Evolutionary conservation across 1,284 basidiomycete species (phyloP).

Genomic region (Melampsora larici-populina): DNA sequence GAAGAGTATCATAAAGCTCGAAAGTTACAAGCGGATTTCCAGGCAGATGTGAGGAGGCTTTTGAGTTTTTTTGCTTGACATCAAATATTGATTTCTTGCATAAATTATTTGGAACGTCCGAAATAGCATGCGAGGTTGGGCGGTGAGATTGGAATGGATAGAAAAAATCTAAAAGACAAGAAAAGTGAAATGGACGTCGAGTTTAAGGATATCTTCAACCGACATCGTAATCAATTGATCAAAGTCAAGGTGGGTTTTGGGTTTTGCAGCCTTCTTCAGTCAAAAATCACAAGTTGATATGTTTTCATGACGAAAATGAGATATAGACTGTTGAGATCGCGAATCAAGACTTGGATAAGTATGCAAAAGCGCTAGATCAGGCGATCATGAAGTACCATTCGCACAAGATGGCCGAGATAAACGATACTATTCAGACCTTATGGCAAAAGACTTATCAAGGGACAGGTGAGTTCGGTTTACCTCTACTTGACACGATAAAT

Average conservation of each 20-base stretch:
- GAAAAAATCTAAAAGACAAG: constrained; percentile 65
- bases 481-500: background rate
- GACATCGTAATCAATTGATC: constrained; percentile 84
- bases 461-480: constrained; percentile 64
- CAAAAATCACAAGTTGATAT: constrained; percentile 22
- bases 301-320: background rate
- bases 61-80: constrained; percentile 18
- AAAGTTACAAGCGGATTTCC: constrained; percentile 59
- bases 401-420: constrained; percentile 99
- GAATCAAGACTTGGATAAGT: constrained; percentile 92
- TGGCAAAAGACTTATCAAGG: constrained; percentile 99
- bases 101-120: background rate
- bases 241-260: constrained; percentile 73
- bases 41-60: constrained; percentile 63
- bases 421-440: constrained; percentile 88
- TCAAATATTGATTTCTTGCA: background rate
- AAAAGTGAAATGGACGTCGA: constrained; percentile 72
- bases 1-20: constrained; percentile 67
- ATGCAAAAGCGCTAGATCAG: constrained; percentile 92
- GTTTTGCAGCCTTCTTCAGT: background rate
- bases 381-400: constrained; percentile 98
- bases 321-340: constrained; percentile 85
- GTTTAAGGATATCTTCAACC: constrained; percentile 79
- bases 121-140: constrained; percentile 71
- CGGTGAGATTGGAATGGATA: constrained; percentile 75